Base-by-base conservation (phyloP, 2,329 filamentous ascomycete species). In the Onygenales sp. region DNA sequence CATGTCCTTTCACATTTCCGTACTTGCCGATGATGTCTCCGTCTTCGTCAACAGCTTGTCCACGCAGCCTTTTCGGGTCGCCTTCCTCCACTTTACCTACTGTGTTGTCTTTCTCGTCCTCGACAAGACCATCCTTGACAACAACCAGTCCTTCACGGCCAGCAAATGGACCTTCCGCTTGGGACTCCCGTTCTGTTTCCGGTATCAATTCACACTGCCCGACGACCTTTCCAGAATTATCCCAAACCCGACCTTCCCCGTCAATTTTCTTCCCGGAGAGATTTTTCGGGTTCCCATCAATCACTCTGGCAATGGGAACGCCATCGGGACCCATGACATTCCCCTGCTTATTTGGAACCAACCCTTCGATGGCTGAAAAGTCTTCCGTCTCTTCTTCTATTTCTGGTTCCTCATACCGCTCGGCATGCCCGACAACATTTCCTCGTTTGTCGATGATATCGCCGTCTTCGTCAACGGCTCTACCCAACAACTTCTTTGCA, bases 1-100 rank as follows among this genome's bases (percentile, higher is more conserved):
- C 78, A 54, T 78, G 78, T 35, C 79, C 79, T 68, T 80, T 80
- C 59, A 79, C 74, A 55, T 80, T 81, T 54, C 80, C 82, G 64
- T 89, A 90, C 67, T 83, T 84, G 74, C 93, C 89, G 53, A 87
- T 76, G 35, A 94, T 83, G 54, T 93, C 88, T 39, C 89, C 89
- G 58, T 94, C 88, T 57, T 89, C 84, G 54, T 93, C 89, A 14
- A 93, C 88, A 7, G 76, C 63, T 46, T 87, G 85, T 13, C 89
- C 89, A 39, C 84, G 81, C 1, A 94, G 78, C 50, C 77, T 74
- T 77, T 89, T 89, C 38, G 78, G 67, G 52, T 94, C 86, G 2
- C 88, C 89, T 46, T 83, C 80, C 3, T 79, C 75, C 27, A 92
- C 78, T 43, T 84, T 77, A 21, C 89, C 89, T 47, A 93, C 86